These are phyloP conservation scores for Coemansia sp. DNA, from an alignment of 192 early-diverging fungal species.

Conservation along the genomic window DNA sequence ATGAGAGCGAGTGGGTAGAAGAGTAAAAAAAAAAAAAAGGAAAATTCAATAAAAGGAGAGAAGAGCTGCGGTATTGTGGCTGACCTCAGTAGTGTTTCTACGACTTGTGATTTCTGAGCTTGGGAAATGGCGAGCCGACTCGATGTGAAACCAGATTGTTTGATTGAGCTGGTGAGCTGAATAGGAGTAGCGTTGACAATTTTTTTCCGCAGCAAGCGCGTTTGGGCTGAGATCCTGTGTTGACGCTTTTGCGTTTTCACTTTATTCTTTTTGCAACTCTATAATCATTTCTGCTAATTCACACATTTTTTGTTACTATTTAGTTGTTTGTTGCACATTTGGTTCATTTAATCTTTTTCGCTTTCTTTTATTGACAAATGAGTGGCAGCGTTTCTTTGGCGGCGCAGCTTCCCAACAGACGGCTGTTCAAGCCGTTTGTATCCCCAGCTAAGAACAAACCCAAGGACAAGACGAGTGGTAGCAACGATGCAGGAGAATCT, in stretches of 20 bases:
- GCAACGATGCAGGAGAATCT: background rate
- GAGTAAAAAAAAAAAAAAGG: background rate
- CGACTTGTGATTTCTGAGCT: too few species aligned
- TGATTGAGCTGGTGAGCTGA: background rate
- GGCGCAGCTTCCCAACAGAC: conserved; percentile 33
- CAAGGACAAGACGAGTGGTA: background rate
- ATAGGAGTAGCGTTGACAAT: background rate
- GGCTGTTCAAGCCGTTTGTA: conserved; percentile 51
- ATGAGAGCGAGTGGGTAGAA: background rate
- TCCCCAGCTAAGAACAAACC: conserved; percentile 34
- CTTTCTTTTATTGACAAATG: conserved; percentile 5
- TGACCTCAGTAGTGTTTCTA: too few species aligned
- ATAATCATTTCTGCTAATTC: background rate
- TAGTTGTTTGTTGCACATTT: background rate
- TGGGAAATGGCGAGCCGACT: conserved; percentile 4
- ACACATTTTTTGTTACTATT: background rate
- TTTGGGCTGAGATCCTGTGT: background rate
- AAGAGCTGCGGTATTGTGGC: background rate
- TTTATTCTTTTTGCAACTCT: background rate
- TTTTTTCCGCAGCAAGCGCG: conserved; percentile 2
- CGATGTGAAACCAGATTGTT: background rate
- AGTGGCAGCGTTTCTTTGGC: conserved; percentile 27
- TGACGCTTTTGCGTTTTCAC: background rate
- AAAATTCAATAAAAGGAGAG: background rate
- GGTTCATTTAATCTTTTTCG: background rate